These are phyloP conservation scores for Citeromyces nyonsensis DNA, from an alignment of 805 yeast genomes.

Conservation along the genomic window DNA sequence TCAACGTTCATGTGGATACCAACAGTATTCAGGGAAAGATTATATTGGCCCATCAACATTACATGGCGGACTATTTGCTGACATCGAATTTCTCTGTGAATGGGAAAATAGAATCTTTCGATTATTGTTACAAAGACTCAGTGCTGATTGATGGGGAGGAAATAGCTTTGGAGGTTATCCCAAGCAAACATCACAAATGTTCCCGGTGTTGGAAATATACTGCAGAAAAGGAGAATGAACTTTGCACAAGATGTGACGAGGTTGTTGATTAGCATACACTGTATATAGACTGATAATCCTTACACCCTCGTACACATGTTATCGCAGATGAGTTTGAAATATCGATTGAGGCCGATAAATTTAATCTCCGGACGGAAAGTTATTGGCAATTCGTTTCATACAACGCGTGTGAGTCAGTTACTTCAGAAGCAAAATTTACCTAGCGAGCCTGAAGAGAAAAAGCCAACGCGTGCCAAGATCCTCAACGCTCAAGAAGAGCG, in stretches of 20 bases:
- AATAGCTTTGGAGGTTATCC: constrained; percentile 20
- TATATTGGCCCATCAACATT: constrained; percentile 17
- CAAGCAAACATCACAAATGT: constrained; percentile 38
- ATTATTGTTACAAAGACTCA: constrained; percentile 13
- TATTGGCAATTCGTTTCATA: no score
- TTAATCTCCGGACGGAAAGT: neutral
- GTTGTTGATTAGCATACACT: constrained; percentile 12
- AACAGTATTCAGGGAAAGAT: constrained; percentile 3
- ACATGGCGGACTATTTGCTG: constrained; percentile 41
- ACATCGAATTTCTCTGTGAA: constrained; percentile 41
- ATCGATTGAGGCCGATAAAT: no score
- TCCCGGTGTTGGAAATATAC: constrained; percentile 90
- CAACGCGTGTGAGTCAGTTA: no score
- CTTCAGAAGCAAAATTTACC: no score
- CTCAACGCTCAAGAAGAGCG: constrained; percentile 6
- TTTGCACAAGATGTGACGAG: constrained; percentile 53
- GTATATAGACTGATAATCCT: no score
- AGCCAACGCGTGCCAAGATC: neutral
- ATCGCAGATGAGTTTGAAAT: no score
- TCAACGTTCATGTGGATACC: constrained; percentile 17
- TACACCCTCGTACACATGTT: no score
- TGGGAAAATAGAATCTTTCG: constrained; percentile 3
- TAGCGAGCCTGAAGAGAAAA: neutral
- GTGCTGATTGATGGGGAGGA: constrained; percentile 13
- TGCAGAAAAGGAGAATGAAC: constrained; percentile 27